phyloP scores from a whole-genome alignment of 805 yeast species.

The Wickerhamiella slavikovae region DNA sequence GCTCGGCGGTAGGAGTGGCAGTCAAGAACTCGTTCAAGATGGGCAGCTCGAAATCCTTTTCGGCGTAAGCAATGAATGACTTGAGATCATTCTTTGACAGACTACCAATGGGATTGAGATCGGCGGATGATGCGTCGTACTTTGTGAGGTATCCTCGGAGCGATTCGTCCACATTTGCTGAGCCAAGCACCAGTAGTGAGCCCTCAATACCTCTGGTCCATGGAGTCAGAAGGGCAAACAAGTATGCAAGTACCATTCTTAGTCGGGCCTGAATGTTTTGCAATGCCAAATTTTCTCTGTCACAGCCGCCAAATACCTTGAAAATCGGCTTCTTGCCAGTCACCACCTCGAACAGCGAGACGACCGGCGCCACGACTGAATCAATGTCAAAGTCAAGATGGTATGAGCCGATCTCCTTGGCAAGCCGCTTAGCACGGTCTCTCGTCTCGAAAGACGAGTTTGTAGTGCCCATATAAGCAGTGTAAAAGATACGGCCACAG shows the following conservation, averaged over 20 bases:
- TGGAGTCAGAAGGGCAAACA: conserved; percentile 86
- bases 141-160: conserved; percentile 88
- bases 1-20: conserved; percentile 95
- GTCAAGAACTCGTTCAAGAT: conserved; percentile 55
- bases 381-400: conserved; percentile 92
- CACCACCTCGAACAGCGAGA: conserved; percentile 61
- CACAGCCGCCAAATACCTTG: conserved; percentile 84
- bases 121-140: conserved; percentile 95
- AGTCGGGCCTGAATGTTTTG: conserved; percentile 94
- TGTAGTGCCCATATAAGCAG: conserved; percentile 88
- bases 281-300: conserved; percentile 76
- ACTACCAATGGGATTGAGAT: conserved; percentile 96
- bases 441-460: conserved; percentile 84
- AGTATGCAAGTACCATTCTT: conserved; percentile 82
- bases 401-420: conserved; percentile 61
- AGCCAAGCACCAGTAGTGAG: conserved; percentile 78
- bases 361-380: conserved; percentile 49
- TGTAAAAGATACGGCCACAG: conserved; percentile 58
- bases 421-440: conserved; percentile 54
- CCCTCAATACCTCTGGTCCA: conserved; percentile 72
- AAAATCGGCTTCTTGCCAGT: conserved; percentile 81
- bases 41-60: conserved; percentile 48
- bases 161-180: conserved; percentile 95
- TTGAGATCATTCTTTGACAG: conserved; percentile 87
- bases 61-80: conserved; percentile 66